A percentile compares a stretch with the other conserved stretches of the same genome.
These are phyloP conservation scores for Mallotus nudiflorus DNA, from an alignment of 345 rosid species.

Conservation along the genomic window DNA sequence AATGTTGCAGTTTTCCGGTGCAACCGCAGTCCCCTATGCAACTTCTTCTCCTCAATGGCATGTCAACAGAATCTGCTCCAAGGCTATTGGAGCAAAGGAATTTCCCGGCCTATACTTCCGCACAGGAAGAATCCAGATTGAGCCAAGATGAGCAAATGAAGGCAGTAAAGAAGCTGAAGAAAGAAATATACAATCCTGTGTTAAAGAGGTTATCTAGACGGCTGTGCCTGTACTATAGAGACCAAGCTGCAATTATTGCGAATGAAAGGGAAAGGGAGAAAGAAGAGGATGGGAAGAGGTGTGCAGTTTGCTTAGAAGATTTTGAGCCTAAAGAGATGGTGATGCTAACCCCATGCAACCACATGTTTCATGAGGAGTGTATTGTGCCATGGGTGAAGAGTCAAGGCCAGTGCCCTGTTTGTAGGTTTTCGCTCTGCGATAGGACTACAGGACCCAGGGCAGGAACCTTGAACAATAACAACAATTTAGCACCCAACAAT, in stretches of 20 bases:
- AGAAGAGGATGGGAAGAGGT: constrained; percentile 58
- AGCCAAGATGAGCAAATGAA: constrained; percentile 34
- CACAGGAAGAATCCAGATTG: constrained; percentile 17
- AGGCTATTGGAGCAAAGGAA: constrained; percentile 1
- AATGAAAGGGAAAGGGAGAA: constrained; percentile 12
- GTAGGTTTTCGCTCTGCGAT: constrained; percentile 53
- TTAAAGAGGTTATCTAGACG: constrained; percentile 46
- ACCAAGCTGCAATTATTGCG: constrained; percentile 16
- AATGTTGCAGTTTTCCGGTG: constrained; percentile 3
- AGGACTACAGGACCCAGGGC: not conserved
- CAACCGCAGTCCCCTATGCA: not conserved
- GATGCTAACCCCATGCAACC: constrained; percentile 74
- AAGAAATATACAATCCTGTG: constrained; percentile 53
- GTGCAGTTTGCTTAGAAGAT: constrained; percentile 81
- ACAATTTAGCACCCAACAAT: constrained; percentile 10
- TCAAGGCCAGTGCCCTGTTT: constrained; percentile 70
- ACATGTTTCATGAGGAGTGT: constrained; percentile 86
- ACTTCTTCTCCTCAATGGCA: constrained; percentile 5
- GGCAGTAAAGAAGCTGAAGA: constrained; percentile 51
- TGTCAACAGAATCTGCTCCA: constrained; percentile 22
- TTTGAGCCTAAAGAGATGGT: constrained; percentile 64
- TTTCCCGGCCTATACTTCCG: constrained; percentile 4
- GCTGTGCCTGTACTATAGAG: constrained; percentile 58
- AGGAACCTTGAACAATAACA: constrained; percentile 6
- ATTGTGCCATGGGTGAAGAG: constrained; percentile 74